Conservation (phyloP, 768 basidiomycete genomes). For the Phanerochaete sordida region DNA sequence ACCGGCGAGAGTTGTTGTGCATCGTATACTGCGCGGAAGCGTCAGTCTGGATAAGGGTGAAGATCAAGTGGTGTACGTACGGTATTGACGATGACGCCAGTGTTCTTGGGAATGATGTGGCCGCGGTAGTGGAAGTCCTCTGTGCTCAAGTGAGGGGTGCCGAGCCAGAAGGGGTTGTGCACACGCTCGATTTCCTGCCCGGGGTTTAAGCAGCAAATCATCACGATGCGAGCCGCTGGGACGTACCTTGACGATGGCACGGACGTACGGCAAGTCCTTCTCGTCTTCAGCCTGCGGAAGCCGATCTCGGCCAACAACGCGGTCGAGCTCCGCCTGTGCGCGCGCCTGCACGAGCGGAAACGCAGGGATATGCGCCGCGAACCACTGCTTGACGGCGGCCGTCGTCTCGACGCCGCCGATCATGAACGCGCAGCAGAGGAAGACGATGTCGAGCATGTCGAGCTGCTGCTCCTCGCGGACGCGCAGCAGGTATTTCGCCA, state of each 20-base stretch:
- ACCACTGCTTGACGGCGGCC: conserved; percentile 32
- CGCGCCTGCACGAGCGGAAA: conserved; percentile 22
- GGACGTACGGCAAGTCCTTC: conserved; percentile 24
- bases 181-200: conserved; percentile 20
- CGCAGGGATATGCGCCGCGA: conserved; percentile 18
- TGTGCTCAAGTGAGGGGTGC: conserved; percentile 24
- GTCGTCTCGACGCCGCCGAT: conserved; percentile 45
- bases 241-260: conserved; percentile 25
- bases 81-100: conserved; percentile 23
- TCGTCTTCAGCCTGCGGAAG: conserved; percentile 22
- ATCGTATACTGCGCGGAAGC: conserved; percentile 13
- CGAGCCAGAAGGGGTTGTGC: conserved; percentile 27
- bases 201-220: background rate
- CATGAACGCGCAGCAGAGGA: conserved; percentile 40
- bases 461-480: conserved; percentile 28
- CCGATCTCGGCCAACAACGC: conserved; percentile 20
- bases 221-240: no score
- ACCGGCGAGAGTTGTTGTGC: conserved; percentile 27
- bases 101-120: conserved; percentile 27
- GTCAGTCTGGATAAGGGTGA: background rate
- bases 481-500: conserved; percentile 35
- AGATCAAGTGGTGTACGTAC: background rate
- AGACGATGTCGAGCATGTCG: conserved; percentile 36
- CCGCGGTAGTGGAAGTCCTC: conserved; percentile 30
- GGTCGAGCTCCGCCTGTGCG: conserved; percentile 28